Percentiles rank a stretch among this genome's conserved stretches.
phyloP scores from a whole-genome alignment of 345 rosid species.

The Leavenworthia alabamica region DNA sequence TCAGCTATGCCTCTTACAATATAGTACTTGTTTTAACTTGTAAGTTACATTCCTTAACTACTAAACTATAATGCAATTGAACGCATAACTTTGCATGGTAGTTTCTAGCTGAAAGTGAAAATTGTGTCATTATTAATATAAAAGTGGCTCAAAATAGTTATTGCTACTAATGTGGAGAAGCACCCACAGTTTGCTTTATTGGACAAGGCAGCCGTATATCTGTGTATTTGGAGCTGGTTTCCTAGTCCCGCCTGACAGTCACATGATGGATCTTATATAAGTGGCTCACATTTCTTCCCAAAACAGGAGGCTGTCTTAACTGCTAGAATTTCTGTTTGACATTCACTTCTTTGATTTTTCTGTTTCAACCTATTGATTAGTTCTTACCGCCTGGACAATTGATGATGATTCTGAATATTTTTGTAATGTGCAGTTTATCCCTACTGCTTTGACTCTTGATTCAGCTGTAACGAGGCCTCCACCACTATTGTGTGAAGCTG shows the following conservation, averaged over 20 bases:
- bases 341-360: neutral
- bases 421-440: constrained; percentile 62
- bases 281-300: neutral
- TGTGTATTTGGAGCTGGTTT: neutral
- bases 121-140: neutral
- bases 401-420: constrained; percentile 17
- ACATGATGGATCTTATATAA: neutral
- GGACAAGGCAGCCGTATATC: neutral
- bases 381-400: constrained; percentile 10
- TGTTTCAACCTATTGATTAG: neutral
- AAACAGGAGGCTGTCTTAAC: neutral
- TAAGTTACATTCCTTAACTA: neutral
- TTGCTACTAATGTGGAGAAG: neutral
- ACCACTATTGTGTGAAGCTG: constrained; percentile 88
- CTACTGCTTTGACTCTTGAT: constrained; percentile 77
- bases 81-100: neutral
- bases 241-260: neutral
- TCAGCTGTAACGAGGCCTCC: constrained; percentile 93
- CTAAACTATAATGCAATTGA: constrained; percentile 2
- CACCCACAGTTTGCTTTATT: neutral
- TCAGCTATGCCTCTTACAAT: neutral
- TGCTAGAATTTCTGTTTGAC: neutral
- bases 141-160: neutral
- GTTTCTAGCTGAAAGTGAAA: constrained; percentile 5
- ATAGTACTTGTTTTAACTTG: neutral